Evolutionary conservation across 495 filamentous ascomycete genomes (phyloP).

Genomic region (Hypoxylon subgilvum): DNA sequence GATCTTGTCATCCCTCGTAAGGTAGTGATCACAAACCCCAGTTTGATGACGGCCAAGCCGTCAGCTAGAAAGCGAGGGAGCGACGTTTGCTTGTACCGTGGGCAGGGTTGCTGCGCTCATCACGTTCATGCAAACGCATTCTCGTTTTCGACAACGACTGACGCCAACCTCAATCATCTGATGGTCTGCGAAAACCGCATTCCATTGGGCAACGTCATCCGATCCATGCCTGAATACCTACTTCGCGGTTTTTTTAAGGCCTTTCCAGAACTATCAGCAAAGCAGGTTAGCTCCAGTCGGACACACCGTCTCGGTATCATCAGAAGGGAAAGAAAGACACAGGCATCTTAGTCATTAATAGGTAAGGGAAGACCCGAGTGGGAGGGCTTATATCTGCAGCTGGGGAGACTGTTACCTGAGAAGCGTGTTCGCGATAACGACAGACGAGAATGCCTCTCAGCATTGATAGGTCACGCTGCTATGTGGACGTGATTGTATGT

Average conservation of each 20-base stretch:
- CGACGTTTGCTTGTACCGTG: conserved; percentile 3
- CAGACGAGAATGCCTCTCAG: no score
- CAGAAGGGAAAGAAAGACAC: conserved; percentile 16
- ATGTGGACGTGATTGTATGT: conserved; percentile 3
- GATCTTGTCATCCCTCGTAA: conserved; percentile 30
- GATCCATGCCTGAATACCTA: background rate
- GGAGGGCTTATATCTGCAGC: conserved; percentile 15
- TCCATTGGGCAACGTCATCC: conserved; percentile 8
- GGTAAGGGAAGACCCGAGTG: conserved; percentile 3
- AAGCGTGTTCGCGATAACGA: conserved; percentile 19
- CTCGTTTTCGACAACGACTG: conserved; percentile 1
- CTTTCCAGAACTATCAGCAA: background rate
- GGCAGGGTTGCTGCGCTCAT: conserved; percentile 28
- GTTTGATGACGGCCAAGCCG: conserved; percentile 19
- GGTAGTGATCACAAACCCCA: conserved; percentile 13
- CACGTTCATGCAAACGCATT: conserved; percentile 23
- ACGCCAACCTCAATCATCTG: conserved; percentile 26
- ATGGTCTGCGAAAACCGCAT: conserved; percentile 17
- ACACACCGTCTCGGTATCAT: conserved; percentile 21
- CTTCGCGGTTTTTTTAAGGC: conserved; percentile 6
- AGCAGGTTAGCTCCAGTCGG: conserved; percentile 1
- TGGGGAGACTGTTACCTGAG: background rate
- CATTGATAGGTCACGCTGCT: conserved; percentile 5
- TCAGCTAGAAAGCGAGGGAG: background rate
- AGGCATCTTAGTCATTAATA: conserved; percentile 3